Evolutionary conservation across 164 flowering plant species (phyloP).

Genomic region (Kingdonia uniflora): DNA sequence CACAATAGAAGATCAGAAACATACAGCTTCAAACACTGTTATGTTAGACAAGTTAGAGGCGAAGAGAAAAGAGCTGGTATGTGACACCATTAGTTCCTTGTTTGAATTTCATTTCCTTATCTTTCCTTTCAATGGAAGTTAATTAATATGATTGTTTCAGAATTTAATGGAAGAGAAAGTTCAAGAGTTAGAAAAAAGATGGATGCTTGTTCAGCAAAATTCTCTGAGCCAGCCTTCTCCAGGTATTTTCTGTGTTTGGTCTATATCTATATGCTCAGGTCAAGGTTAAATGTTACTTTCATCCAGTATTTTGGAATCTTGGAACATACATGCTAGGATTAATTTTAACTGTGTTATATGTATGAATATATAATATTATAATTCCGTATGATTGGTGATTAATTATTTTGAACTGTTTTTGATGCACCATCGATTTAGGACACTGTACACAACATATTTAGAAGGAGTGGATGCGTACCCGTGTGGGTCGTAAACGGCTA

Average conservation of each 20-base stretch:
- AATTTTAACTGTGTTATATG: no score
- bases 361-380: no score
- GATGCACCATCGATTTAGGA: no score
- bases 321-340: no score
- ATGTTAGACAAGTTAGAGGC: constrained; percentile 44
- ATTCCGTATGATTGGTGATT: no score
- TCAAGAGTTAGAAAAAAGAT: constrained; percentile 51
- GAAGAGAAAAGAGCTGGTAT: constrained; percentile 71
- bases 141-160: constrained; percentile 22
- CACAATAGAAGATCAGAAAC: constrained; percentile 20
- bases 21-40: constrained; percentile 22
- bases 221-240: constrained; percentile 80
- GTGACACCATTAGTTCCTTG: constrained; percentile 5
- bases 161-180: constrained; percentile 51
- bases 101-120: neutral
- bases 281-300: no score
- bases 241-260: constrained; percentile 29
- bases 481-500: no score
- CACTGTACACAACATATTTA: no score
- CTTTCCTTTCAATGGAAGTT: neutral
- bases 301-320: no score
- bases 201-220: constrained; percentile 61
- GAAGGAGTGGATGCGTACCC: no score
- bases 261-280: no score
- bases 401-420: no score